Conservation (phyloP, 805 yeast species). For the Cyberlindnera xylosilytica region DNA sequence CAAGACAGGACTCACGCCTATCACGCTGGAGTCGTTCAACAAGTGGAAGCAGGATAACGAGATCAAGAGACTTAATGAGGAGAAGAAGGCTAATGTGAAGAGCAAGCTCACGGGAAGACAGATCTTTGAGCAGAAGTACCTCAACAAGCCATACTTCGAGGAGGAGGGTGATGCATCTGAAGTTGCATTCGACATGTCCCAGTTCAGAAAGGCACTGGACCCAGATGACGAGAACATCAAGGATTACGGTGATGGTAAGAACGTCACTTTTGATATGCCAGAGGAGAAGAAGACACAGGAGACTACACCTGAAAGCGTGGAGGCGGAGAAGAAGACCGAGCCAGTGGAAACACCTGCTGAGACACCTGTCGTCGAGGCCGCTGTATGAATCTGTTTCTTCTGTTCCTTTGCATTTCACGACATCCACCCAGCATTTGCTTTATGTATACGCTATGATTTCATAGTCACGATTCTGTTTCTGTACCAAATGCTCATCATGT, state of each 20-base stretch:
- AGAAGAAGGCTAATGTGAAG: constrained; percentile 36
- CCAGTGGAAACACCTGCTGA: constrained; percentile 8
- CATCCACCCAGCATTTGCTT: background rate
- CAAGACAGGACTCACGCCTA: constrained; percentile 71
- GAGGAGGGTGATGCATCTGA: constrained; percentile 37
- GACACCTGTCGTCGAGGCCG: background rate
- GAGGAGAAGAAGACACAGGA: constrained; percentile 18
- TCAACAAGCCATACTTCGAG: constrained; percentile 54
- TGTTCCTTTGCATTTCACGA: background rate
- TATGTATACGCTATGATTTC: background rate
- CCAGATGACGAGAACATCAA: constrained; percentile 36
- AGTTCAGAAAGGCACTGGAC: constrained; percentile 36
- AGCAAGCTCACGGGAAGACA: constrained; percentile 62
- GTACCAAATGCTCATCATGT: no score
- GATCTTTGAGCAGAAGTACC: constrained; percentile 56
- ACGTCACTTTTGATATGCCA: constrained; percentile 33
- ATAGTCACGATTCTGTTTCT: background rate
- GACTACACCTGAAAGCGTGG: constrained; percentile 13
- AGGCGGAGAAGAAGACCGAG: constrained; percentile 8
- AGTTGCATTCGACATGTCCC: constrained; percentile 40
- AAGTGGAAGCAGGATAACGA: constrained; percentile 78
- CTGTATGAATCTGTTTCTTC: constrained; percentile 1
- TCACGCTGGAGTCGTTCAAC: constrained; percentile 74
- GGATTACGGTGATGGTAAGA: constrained; percentile 42
- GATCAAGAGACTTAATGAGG: constrained; percentile 48